Percentiles rank a stretch among this genome's conserved stretches.
Conservation (phyloP, 768 basidiomycete species). For the Pisolithus orientalis region DNA sequence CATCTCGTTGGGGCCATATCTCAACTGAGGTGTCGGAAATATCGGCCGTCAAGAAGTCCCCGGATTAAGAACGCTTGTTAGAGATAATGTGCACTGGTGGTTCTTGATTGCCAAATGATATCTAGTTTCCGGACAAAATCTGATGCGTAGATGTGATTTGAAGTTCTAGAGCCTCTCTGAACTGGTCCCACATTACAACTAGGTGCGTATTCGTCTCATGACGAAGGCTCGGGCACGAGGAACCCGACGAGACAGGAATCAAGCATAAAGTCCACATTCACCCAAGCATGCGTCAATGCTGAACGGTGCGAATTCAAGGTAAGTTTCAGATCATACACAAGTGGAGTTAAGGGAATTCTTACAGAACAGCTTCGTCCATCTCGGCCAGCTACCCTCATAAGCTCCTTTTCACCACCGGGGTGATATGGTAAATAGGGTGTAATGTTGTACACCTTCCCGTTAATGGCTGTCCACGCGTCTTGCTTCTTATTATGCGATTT, state of each 20-base stretch:
- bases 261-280: slow-evolving; percentile 93
- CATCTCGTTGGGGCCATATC: not conserved
- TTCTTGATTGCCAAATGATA: too few relatives aligned
- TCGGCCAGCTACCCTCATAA: slow-evolving; percentile 91
- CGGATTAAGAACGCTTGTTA: too few relatives aligned
- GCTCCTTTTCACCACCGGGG: slow-evolving; percentile 89
- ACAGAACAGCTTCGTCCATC: slow-evolving; percentile 95
- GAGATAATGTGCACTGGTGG: too few relatives aligned
- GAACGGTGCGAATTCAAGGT: not conserved
- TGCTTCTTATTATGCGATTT: slow-evolving; percentile 75
- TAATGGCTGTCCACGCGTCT: slow-evolving; percentile 91
- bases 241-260: slow-evolving; percentile 91
- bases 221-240: slow-evolving; percentile 63
- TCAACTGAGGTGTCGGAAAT: not conserved
- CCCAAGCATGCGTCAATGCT: slow-evolving; percentile 95
- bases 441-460: slow-evolving; percentile 95
- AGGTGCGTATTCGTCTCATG: slow-evolving; percentile 17
- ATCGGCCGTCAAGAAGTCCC: too few relatives aligned
- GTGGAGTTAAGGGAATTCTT: slow-evolving; percentile 23
- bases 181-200: not conserved
- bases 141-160: too few relatives aligned
- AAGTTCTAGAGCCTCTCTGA: too few relatives aligned
- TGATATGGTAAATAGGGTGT: slow-evolving; percentile 88
- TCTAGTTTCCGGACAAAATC: too few relatives aligned
- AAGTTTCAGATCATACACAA: not conserved